phyloP scores from a whole-genome alignment of 768 basidiomycete genomes.

The Floccularia luteovirens region DNA sequence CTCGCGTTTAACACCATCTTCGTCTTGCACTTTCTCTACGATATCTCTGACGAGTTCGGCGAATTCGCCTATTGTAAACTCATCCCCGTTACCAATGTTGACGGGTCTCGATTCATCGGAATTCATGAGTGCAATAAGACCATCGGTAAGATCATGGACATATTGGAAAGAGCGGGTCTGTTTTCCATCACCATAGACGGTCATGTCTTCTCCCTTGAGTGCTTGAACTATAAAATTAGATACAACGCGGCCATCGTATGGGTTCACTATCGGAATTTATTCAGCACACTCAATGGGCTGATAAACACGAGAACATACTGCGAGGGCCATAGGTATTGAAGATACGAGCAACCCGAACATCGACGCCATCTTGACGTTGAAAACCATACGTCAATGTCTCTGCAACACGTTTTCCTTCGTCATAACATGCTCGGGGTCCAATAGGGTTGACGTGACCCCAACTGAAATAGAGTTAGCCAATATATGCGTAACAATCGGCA shows the following conservation, averaged over 20 bases:
- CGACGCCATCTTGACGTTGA: constrained; percentile 89
- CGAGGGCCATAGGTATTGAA: constrained; percentile 95
- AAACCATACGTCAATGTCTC: constrained; percentile 97
- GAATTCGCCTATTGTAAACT: constrained; percentile 94
- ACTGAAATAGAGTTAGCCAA: constrained; percentile 26
- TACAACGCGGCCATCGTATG: constrained; percentile 93
- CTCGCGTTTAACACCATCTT: constrained; percentile 53
- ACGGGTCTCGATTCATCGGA: constrained; percentile 88
- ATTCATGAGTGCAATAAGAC: constrained; percentile 92
- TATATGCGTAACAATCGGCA: not conserved
- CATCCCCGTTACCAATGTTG: constrained; percentile 94
- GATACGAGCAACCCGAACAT: constrained; percentile 95
- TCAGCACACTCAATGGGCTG: constrained; percentile 11
- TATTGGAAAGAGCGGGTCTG: constrained; percentile 98
- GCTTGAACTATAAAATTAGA: constrained; percentile 99
- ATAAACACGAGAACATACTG: constrained; percentile 36
- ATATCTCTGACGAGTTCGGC: constrained; percentile 88
- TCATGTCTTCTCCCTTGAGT: constrained; percentile 93
- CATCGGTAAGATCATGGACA: constrained; percentile 95
- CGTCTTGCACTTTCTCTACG: constrained; percentile 87
- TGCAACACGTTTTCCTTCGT: constrained; percentile 98
- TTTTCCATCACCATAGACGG: constrained; percentile 89
- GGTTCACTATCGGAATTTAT: constrained; percentile 63
- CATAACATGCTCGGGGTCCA: constrained; percentile 98
- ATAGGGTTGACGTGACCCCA: constrained; percentile 99